Evolutionary conservation across 1,284 basidiomycete species (phyloP).

Genomic region (Flammula alnicola): DNA sequence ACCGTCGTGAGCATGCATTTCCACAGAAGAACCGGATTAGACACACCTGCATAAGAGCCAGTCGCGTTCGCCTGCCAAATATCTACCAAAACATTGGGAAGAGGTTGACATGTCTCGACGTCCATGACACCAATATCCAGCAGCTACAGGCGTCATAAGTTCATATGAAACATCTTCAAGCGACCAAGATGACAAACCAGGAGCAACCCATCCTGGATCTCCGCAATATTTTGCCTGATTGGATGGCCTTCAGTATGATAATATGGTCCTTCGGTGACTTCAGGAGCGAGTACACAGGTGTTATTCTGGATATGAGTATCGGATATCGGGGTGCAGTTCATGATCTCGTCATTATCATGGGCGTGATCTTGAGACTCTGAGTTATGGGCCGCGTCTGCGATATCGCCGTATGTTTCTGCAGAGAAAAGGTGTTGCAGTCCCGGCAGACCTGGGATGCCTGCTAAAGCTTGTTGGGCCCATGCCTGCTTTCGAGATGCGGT

Average conservation of each 20-base stretch:
- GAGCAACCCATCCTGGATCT: conserved; percentile 49
- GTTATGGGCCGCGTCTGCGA: conserved; percentile 21
- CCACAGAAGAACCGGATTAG: background rate
- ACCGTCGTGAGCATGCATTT: too few species aligned
- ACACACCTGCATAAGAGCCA: conserved; percentile 51
- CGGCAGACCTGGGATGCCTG: conserved; percentile 44
- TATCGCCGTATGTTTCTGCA: conserved; percentile 39
- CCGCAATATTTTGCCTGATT: conserved; percentile 55
- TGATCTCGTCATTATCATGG: conserved; percentile 33
- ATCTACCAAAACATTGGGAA: conserved; percentile 71
- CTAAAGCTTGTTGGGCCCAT: conserved; percentile 48
- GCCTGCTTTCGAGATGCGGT: conserved; percentile 49
- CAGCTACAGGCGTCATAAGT: conserved; percentile 31
- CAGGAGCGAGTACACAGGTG: conserved; percentile 51
- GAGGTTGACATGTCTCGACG: conserved; percentile 72
- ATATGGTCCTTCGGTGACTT: conserved; percentile 56
- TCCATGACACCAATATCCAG: conserved; percentile 78
- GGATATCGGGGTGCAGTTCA: conserved; percentile 47
- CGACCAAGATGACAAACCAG: conserved; percentile 31
- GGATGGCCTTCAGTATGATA: conserved; percentile 50
- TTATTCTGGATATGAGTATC: conserved; percentile 53
- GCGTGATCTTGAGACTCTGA: conserved; percentile 13
- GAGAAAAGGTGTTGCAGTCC: conserved; percentile 50
- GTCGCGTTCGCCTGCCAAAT: conserved; percentile 70
- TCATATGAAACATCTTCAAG: background rate